phyloP scores from a whole-genome alignment of 176 grass and related monocot genomes.

The Coix lacrymajobi region DNA sequence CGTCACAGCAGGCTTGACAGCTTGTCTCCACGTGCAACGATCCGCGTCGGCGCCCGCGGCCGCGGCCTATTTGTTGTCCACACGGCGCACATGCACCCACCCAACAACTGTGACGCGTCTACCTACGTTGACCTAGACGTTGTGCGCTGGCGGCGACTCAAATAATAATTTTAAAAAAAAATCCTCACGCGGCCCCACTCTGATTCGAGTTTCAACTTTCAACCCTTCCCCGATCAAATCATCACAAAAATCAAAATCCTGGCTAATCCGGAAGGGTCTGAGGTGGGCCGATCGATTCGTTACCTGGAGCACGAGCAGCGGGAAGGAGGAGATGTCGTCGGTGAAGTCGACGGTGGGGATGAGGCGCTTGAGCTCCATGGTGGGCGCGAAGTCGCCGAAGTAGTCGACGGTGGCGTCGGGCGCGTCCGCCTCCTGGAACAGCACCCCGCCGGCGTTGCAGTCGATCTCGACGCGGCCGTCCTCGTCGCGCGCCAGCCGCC shows the following conservation, averaged over 20 bases:
- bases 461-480: conserved; percentile 87
- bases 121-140: neutral
- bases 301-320: conserved; percentile 87
- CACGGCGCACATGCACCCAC: neutral
- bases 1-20: neutral
- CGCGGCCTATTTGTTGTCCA: neutral
- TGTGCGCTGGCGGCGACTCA: neutral
- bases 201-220: neutral
- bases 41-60: neutral
- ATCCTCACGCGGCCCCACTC: neutral
- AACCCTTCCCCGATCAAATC: neutral
- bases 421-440: conserved; percentile 89
- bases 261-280: neutral
- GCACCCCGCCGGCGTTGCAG: conserved; percentile 66
- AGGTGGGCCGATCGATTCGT: neutral
- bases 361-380: conserved; percentile 83
- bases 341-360: conserved; percentile 78
- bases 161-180: too few relatives aligned
- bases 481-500: conserved; percentile 67
- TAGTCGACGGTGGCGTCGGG: conserved; percentile 54
- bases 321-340: conserved; percentile 74
- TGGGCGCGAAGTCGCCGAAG: conserved; percentile 86
- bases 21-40: neutral
- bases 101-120: neutral
- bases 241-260: neutral